Conservation (phyloP, 805 yeast genomes). For the Cyberlindnera veronae region DNA sequence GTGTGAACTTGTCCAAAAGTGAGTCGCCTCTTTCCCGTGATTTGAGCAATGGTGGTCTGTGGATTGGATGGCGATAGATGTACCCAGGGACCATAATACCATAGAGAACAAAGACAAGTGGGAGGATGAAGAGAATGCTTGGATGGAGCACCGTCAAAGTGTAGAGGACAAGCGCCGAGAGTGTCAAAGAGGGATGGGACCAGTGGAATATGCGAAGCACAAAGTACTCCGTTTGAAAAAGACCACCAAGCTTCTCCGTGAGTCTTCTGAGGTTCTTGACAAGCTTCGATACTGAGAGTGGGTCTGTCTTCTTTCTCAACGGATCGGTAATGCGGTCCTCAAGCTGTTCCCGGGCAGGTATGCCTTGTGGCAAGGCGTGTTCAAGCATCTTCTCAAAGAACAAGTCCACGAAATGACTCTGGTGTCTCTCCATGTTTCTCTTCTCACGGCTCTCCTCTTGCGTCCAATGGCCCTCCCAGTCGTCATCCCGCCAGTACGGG, state of each 20-base stretch:
- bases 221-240: conserved; percentile 62
- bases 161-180: conserved; percentile 53
- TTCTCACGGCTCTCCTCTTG: conserved; percentile 5
- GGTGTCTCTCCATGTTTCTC: conserved; percentile 16
- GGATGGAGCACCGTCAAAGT: conserved; percentile 74
- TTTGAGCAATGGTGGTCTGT: conserved; percentile 40
- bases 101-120: conserved; percentile 51
- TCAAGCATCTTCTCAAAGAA: conserved; percentile 50
- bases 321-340: conserved; percentile 42
- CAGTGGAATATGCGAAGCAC: conserved; percentile 62
- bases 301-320: conserved; percentile 42
- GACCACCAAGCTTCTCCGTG: conserved; percentile 49
- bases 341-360: conserved; percentile 45
- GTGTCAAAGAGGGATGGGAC: conserved; percentile 70
- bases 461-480: conserved; percentile 11
- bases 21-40: conserved; percentile 53
- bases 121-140: conserved; percentile 58
- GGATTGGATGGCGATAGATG: conserved; percentile 61
- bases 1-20: conserved; percentile 39
- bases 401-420: conserved; percentile 54
- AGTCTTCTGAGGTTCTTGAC: conserved; percentile 55
- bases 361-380: conserved; percentile 45
- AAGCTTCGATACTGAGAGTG: conserved; percentile 54
- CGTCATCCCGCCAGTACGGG: conserved; percentile 19
- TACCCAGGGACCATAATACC: conserved; percentile 71